These are phyloP conservation scores for Chlamydomonas sp. DNA, from an alignment of 139 green algal genomes.

Conservation along the genomic window DNA sequence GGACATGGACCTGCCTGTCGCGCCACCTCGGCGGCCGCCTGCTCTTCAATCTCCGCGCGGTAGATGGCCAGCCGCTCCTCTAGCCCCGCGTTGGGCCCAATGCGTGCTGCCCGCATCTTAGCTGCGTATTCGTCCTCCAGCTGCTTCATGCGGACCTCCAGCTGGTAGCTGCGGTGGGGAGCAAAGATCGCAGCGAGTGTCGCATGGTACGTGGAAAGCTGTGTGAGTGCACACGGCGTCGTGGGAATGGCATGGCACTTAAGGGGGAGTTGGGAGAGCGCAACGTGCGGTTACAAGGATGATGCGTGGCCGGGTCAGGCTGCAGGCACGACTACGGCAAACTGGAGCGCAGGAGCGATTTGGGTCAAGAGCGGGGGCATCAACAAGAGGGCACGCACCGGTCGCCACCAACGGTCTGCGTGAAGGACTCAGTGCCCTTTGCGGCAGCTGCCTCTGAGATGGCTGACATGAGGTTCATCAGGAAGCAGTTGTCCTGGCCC, in stretches of 20 bases:
- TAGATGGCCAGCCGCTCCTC: slow-evolving; percentile 65
- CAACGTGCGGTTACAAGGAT: too few relatives aligned
- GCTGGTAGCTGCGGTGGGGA: slow-evolving; percentile 21
- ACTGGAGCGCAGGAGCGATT: too few relatives aligned
- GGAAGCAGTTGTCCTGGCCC: slow-evolving; percentile 9
- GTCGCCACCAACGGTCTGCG: slow-evolving; percentile 40
- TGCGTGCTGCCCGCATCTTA: slow-evolving; percentile 10
- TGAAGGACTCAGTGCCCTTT: slow-evolving; percentile 32
- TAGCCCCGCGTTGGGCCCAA: slow-evolving; percentile 5
- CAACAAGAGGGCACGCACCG: slow-evolving; percentile 14
- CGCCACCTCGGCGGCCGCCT: slow-evolving; percentile 50
- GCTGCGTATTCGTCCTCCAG: slow-evolving; percentile 55
- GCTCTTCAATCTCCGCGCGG: slow-evolving; percentile 59
- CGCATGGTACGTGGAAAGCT: too few relatives aligned
- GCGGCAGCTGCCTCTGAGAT: slow-evolving; percentile 26
- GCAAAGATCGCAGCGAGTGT: too few relatives aligned
- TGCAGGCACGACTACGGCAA: too few relatives aligned
- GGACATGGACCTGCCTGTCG: slow-evolving; percentile 31
- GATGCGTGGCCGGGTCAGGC: too few relatives aligned
- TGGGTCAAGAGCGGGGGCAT: too few relatives aligned
- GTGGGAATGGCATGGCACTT: too few relatives aligned
- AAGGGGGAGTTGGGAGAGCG: too few relatives aligned
- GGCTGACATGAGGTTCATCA: slow-evolving; percentile 43
- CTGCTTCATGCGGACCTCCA: slow-evolving; percentile 56
- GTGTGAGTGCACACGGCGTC: too few relatives aligned